Evolutionary conservation across 2,329 filamentous ascomycete species (phyloP).

Genomic region (Xylaria sp.): DNA sequence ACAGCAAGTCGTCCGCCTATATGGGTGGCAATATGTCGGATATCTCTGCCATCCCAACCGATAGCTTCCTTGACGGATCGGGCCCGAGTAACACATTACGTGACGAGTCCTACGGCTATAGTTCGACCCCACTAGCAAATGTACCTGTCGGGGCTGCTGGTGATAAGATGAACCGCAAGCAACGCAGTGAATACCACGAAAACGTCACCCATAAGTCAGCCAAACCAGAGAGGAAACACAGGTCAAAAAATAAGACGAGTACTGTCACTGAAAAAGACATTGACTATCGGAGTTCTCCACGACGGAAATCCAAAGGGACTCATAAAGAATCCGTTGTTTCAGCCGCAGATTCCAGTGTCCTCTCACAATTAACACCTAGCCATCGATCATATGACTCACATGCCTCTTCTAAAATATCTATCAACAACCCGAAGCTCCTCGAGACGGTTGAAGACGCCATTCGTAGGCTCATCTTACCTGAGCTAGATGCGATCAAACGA

Average conservation of each 20-base stretch:
- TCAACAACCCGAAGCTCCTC: slow-evolving; percentile 90
- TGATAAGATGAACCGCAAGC: slow-evolving; percentile 59
- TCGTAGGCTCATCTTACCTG: slow-evolving; percentile 86
- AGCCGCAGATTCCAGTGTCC: slow-evolving; percentile 62
- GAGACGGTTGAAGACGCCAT: slow-evolving; percentile 95
- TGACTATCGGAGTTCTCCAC: slow-evolving; percentile 59
- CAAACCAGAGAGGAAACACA: slow-evolving; percentile 62
- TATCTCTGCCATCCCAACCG: slow-evolving; percentile 78
- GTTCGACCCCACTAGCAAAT: slow-evolving; percentile 52
- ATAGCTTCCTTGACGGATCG: slow-evolving; percentile 71
- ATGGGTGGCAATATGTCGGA: slow-evolving; percentile 78
- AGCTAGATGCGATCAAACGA: slow-evolving; percentile 89
- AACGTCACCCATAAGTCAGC: slow-evolving; percentile 50
- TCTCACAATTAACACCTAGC: slow-evolving; percentile 64
- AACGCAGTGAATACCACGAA: slow-evolving; percentile 55
- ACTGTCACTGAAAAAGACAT: slow-evolving; percentile 59
- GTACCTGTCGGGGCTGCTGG: slow-evolving; percentile 52
- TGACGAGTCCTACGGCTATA: slow-evolving; percentile 43
- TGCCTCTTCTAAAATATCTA: slow-evolving; percentile 72
- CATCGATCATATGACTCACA: slow-evolving; percentile 67
- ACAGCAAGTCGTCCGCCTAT: slow-evolving; percentile 68
- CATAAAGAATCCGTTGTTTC: slow-evolving; percentile 64
- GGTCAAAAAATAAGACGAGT: slow-evolving; percentile 62
- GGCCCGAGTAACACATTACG: slow-evolving; percentile 46
- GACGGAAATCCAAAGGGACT: slow-evolving; percentile 62